Base-by-base conservation (phyloP, 1,139 yeast genomes). In the Blastobotrys arbuscula region DNA sequence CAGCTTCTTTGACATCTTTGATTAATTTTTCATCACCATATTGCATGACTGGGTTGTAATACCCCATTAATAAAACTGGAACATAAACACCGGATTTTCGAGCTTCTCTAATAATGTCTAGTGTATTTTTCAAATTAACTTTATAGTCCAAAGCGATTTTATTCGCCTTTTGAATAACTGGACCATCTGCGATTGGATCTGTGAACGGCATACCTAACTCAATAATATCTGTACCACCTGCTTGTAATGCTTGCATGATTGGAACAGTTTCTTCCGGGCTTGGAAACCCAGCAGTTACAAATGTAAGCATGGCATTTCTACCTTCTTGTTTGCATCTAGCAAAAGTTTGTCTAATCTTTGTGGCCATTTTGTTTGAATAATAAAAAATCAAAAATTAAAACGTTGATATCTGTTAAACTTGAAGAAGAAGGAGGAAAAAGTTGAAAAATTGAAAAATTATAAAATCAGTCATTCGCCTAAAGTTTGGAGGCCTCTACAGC, bases 151-250 rank as follows among this genome's bases (percentile, higher is more conserved):
- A 75, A 12, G 98, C 94, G 20, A 68, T 48, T 39, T 59, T 59
- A 69, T 90, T 90, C 37, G 97, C 88, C 35, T 74, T 80, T 69
- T 92, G 98, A 60, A 92, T 92, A 15, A 95, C 88, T 36, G 97
- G 96, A 42, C 99, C 99, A 67, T 92, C 99, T 39, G 97, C 99
- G 62, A 92, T 88, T 39, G 99, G 98, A 65, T 92, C 99, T n/a
- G 96, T 84, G 67, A 92, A 92, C 39, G 99, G 99, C 63, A 94
- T 73, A 54, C 99, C 98, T 45, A 92, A 72, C 71, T 92, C 99
- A 57, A 92, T 87, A 54, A 92, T 78, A 65, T 92, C 98, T 20
- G 87, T 94, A 53, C 99, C 99, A 55, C 95, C 97, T 41, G 79
- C 85, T 71, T 92, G 97, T 72, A 92, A 79, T 28, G 94, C 92